Evolutionary conservation across 148 eudicot genomes (phyloP).

Genomic region (Camellia granthamiana): DNA sequence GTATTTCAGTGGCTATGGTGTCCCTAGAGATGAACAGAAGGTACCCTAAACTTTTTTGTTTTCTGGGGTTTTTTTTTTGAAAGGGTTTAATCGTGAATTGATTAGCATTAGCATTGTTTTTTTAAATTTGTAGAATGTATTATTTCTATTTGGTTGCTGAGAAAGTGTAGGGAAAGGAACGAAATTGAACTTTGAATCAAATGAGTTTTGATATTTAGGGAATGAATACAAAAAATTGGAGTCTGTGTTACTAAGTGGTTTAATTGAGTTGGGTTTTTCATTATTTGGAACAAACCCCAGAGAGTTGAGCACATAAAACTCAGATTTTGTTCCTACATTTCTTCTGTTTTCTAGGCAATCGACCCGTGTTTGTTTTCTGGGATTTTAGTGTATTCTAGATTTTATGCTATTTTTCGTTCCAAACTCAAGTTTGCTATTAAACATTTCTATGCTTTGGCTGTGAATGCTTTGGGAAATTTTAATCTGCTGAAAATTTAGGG

Average conservation of each 20-base stretch:
- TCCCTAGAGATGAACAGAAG: slow-evolving; percentile 48
- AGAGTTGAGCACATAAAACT: background rate
- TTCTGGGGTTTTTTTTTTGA: background rate
- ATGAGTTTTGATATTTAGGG: background rate
- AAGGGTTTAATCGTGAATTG: background rate
- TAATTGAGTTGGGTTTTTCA: background rate
- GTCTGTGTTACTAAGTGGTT: background rate
- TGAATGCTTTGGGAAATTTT: background rate
- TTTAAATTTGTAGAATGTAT: no score
- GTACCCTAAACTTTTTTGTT: slow-evolving; percentile 19
- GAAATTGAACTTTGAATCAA: background rate
- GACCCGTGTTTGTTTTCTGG: background rate
- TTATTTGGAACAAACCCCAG: background rate
- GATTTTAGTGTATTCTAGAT: background rate
- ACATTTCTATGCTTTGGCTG: background rate
- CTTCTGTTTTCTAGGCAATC: background rate
- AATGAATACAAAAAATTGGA: background rate
- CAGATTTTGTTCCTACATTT: background rate
- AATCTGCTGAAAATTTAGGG: slow-evolving; percentile 32
- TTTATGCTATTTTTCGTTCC: background rate
- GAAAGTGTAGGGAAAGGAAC: background rate
- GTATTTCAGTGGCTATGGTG: slow-evolving; percentile 76
- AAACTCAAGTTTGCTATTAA: background rate
- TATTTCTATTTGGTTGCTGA: background rate
- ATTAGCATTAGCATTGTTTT: background rate